Conservation (phyloP, 495 filamentous ascomycete species). For the Aspergillus incahuasiensis region DNA sequence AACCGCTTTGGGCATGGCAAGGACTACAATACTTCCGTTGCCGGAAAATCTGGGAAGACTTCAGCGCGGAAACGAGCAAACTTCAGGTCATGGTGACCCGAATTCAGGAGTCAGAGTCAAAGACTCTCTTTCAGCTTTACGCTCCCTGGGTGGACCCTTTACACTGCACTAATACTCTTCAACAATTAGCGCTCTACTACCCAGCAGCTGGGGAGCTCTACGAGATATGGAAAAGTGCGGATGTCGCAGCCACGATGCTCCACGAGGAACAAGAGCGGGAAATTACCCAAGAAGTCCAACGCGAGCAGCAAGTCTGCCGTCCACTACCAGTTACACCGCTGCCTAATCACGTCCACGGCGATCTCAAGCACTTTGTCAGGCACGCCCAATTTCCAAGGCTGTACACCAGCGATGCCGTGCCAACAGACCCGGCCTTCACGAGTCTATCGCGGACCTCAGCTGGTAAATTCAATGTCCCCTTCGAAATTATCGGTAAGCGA, state of each 20-base stretch:
- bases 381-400: too few species aligned
- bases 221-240: too few species aligned
- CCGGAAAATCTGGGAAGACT: background rate
- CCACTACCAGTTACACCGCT: too few species aligned
- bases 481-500: too few species aligned
- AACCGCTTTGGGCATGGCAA: conserved; percentile 13
- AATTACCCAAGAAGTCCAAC: conserved; percentile 54
- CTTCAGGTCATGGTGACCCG: background rate
- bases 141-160: conserved; percentile 2
- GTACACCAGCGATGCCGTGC: too few species aligned
- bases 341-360: too few species aligned
- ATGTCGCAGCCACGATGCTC: conserved; percentile 16
- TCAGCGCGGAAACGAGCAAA: background rate
- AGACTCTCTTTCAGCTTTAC: conserved; percentile 13
- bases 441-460: too few species aligned
- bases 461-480: too few species aligned
- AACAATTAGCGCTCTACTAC: background rate
- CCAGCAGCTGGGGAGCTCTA: conserved; percentile 15
- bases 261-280: conserved; percentile 66
- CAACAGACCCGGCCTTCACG: too few species aligned
- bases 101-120: conserved; percentile 15
- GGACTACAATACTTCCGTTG: conserved; percentile 7
- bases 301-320: conserved; percentile 43
- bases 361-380: too few species aligned
- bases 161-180: background rate